Evolutionary conservation across 345 rosid species (phyloP).

Genomic region (Eucalyptus sp.): DNA sequence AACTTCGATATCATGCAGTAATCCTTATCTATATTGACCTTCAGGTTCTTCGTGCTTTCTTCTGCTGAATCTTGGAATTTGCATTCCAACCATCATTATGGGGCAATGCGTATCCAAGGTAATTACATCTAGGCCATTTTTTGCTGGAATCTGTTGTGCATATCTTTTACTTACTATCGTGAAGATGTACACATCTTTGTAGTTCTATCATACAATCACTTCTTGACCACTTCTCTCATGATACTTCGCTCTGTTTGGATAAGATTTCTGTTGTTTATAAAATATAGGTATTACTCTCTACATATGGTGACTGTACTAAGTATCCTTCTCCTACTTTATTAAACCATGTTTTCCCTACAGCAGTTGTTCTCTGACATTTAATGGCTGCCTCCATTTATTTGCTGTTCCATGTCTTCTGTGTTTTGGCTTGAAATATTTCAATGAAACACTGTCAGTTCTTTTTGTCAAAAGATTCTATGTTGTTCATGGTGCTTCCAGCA

Average conservation of each 20-base stretch:
- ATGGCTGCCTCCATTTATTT: not conserved
- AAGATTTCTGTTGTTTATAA: not conserved
- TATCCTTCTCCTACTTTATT: not conserved
- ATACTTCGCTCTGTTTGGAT: not conserved
- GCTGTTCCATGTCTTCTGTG: not conserved
- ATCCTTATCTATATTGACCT: not conserved
- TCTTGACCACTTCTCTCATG: not conserved
- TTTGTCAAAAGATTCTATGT: not conserved
- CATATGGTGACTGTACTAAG: not conserved
- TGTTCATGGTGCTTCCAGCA: constrained; percentile 10
- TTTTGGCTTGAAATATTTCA: not conserved
- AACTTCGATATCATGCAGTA: not conserved
- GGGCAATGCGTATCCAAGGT: not conserved
- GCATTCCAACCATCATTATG: not conserved
- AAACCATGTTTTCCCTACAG: not conserved
- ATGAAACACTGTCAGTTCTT: not conserved
- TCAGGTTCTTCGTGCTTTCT: not conserved
- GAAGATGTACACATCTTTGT: not conserved
- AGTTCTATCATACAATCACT: not conserved
- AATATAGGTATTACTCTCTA: not conserved
- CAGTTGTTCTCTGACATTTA: not conserved
- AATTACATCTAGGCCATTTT: not conserved
- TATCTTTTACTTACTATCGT: not conserved
- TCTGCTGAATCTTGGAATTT: not conserved
- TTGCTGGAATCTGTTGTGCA: not conserved